phyloP scores from a whole-genome alignment of 2,329 filamentous ascomycete genomes.

The Colletotrichum sp. region DNA sequence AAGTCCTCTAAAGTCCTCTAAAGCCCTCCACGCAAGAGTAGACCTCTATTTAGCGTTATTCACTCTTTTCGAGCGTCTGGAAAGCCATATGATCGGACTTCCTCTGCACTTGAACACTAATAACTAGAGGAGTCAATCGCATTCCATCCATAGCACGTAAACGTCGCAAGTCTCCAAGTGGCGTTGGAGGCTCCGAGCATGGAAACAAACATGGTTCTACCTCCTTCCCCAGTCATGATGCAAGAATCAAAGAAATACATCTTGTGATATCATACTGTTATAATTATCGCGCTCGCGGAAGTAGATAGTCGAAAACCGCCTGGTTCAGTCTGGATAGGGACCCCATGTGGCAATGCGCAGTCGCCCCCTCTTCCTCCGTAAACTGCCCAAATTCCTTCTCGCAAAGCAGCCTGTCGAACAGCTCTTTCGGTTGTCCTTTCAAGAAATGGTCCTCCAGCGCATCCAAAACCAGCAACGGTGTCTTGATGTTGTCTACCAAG shows the following conservation, averaged over 20 bases:
- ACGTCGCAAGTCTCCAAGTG: too few relatives aligned
- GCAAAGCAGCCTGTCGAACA: neutral
- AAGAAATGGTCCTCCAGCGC: neutral
- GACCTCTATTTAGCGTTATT: too few relatives aligned
- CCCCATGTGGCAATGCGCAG: neutral
- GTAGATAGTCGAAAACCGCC: neutral
- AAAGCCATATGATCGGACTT: too few relatives aligned
- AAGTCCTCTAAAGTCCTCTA: too few relatives aligned
- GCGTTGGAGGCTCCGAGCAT: too few relatives aligned
- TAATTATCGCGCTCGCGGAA: neutral
- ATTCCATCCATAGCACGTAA: too few relatives aligned
- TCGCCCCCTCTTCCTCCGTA: neutral
- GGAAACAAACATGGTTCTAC: too few relatives aligned
- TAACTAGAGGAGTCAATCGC: too few relatives aligned
- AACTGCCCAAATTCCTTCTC: fast-evolving
- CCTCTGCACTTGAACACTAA: too few relatives aligned
- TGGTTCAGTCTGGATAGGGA: neutral
- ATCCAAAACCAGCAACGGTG: neutral
- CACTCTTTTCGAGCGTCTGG: too few relatives aligned
- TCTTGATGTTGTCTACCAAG: neutral
- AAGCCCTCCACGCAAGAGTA: too few relatives aligned
- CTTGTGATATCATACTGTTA: fast-evolving
- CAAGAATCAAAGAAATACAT: neutral
- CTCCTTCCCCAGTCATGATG: neutral
- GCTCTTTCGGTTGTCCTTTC: neutral